A percentile compares a stretch with the other conserved stretches of the same genome.
Conservation (phyloP, 2,329 filamentous ascomycete genomes). For the Colletotrichum euphorbiae region DNA sequence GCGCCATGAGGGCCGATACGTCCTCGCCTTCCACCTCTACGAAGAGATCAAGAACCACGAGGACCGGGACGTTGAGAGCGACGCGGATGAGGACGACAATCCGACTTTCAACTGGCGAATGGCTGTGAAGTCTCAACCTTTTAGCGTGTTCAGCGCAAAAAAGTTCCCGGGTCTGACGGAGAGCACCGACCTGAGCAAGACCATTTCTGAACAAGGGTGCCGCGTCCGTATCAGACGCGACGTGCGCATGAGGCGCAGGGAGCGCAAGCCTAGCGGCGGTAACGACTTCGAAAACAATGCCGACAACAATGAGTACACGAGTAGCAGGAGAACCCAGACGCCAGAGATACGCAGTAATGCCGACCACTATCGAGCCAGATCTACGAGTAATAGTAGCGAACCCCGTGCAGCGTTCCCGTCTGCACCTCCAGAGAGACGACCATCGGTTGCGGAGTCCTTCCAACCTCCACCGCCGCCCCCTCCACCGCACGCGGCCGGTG, state of each 20-base stretch:
- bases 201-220: conserved; percentile 95
- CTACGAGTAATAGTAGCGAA: conserved; percentile 69
- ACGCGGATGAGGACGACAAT: conserved; percentile 54
- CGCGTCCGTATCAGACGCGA: conserved; percentile 95
- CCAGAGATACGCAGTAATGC: conserved; percentile 39
- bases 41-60: conserved; percentile 90
- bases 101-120: conserved; percentile 84
- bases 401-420: conserved; percentile 56
- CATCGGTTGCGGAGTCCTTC: conserved; percentile 61
- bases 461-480: conserved; percentile 52
- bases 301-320: conserved; percentile 67
- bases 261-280: conserved; percentile 71
- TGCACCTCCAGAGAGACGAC: conserved; percentile 54
- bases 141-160: conserved; percentile 95
- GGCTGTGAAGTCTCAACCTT: conserved; percentile 88
- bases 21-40: conserved; percentile 91
- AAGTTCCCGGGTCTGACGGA: conserved; percentile 95
- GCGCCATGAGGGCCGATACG: conserved; percentile 92
- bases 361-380: conserved; percentile 61
- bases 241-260: conserved; percentile 88
- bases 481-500: conserved; percentile 49
- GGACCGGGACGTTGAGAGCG: conserved; percentile 74
- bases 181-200: conserved; percentile 88
- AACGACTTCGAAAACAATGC: conserved; percentile 68
- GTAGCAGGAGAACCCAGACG: conserved; percentile 48